Base-by-base conservation (phyloP, 2,329 filamentous ascomycete genomes). In the Thyridium curvatum region DNA sequence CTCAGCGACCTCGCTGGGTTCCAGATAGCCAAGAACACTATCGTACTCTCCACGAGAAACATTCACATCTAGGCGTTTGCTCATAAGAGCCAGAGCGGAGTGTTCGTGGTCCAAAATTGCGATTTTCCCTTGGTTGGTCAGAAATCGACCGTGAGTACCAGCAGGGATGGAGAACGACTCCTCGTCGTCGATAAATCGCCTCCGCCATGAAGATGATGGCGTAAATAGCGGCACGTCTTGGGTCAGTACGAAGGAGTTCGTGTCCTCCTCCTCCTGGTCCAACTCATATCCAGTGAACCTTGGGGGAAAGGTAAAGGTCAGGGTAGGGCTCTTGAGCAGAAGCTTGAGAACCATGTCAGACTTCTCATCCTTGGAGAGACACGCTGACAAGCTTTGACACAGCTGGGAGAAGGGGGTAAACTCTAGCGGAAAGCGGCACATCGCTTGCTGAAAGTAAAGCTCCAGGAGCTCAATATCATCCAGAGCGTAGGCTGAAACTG, bases 381-480 rank as follows among this genome's bases (percentile, higher is more conserved):
- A 72, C 45, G 45, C 79, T 64, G 73, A 74, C 13, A 94, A 63
- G 30, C 74, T 77, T 40, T 79, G 80, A 54, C 80, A 84, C 30
- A 94, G 65, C 38, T 75, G 78, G 43, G 94, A 63, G 51, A 95
- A 87, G 1, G 90, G 88, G 3, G 81, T 61, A 34, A 86, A 82
- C 61, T 96, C 91, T 58, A 86, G 91, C 0, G 91, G 91, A 54
- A 89, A 96, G 40, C 91, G 81, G 43, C 77, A 74, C 32, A 83
- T 73, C 7, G 90, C 80, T 54, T 85, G 76, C 36, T 76, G 68
- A 26, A 94, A 77, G 45, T 73, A 78, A 37, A 64, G 67, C 16
- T 69, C 69, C 52, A 84, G 69, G 14, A 88, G 60, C 7, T 68
- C 53, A 15, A 68, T 58, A 46, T 86, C 77, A 14, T 70, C 61